phyloP scores from a whole-genome alignment of 768 basidiomycete genomes.

The Astraeus odoratus region DNA sequence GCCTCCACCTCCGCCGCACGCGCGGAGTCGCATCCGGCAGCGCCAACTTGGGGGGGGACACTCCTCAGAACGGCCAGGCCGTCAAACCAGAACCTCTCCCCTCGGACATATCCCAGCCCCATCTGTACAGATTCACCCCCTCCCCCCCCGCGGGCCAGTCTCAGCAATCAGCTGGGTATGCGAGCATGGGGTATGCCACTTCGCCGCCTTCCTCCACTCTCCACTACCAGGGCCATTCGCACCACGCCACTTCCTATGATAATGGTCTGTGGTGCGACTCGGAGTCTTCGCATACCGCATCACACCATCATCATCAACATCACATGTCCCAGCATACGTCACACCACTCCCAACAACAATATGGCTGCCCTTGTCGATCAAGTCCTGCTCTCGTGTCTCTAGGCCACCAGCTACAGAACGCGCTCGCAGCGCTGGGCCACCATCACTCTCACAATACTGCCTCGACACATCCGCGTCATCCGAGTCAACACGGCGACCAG shows the following conservation, averaged over 20 bases:
- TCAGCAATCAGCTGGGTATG: slow-evolving; percentile 43
- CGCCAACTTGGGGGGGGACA: slow-evolving; percentile 10
- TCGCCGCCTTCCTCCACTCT: neutral
- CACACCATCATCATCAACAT: slow-evolving; percentile 27
- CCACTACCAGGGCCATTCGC: neutral
- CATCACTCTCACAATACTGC: slow-evolving; percentile 46
- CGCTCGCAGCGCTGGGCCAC: slow-evolving; percentile 50
- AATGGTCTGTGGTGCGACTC: slow-evolving; percentile 21
- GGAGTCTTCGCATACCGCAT: slow-evolving; percentile 15
- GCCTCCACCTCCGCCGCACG: slow-evolving; percentile 35
- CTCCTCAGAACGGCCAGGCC: slow-evolving; percentile 34
- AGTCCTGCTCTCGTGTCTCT: slow-evolving; percentile 59
- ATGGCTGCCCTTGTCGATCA: slow-evolving; percentile 56
- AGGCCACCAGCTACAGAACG: slow-evolving; percentile 55
- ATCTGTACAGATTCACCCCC: slow-evolving; percentile 65
- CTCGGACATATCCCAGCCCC: slow-evolving; percentile 39
- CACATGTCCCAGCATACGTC: slow-evolving; percentile 14
- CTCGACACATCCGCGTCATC: slow-evolving; percentile 27
- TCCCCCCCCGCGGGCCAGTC: slow-evolving; percentile 49
- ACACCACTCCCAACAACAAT: slow-evolving; percentile 24
- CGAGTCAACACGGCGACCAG: neutral
- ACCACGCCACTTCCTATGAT: slow-evolving; percentile 31
- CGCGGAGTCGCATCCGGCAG: neutral
- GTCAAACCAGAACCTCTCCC: slow-evolving; percentile 55
- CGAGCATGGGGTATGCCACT: slow-evolving; percentile 15